Conservation (phyloP, 2,329 filamentous ascomycete genomes). For the Sphaerulina vaccinii region DNA sequence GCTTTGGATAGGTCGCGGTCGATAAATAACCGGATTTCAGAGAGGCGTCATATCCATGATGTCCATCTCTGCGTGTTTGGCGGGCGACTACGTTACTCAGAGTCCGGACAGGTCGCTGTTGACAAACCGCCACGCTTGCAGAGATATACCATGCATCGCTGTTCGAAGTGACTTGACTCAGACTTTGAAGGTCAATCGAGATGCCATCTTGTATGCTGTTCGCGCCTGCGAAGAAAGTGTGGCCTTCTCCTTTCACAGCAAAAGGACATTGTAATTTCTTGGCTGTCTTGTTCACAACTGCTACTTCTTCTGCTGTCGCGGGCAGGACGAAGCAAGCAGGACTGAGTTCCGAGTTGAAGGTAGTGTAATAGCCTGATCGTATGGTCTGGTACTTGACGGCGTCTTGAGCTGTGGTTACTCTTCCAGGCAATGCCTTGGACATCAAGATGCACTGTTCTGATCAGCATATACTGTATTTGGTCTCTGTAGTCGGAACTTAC, state of each 20-base stretch:
- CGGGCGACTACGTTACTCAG: no score
- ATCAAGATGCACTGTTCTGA: neutral
- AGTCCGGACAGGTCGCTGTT: no score
- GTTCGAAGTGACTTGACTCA: conserved; percentile 21
- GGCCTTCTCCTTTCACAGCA: conserved; percentile 34
- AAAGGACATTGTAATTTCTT: conserved; percentile 26
- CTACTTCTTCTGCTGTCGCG: conserved; percentile 13
- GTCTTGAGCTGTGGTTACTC: neutral
- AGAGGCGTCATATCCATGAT: no score
- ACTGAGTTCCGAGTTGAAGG: conserved; percentile 13
- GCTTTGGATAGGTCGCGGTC: no score
- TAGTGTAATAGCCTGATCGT: conserved; percentile 19
- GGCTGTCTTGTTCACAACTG: conserved; percentile 10
- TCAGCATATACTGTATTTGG: no score
- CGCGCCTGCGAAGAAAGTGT: conserved; percentile 26
- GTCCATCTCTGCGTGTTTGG: no score
- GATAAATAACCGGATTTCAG: no score
- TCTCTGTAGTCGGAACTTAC: no score
- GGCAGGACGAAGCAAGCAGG: conserved; percentile 24
- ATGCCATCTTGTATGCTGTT: conserved; percentile 32
- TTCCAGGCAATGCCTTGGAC: neutral
- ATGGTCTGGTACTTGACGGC: neutral
- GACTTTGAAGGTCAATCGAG: conserved; percentile 26
- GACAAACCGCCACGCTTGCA: no score
- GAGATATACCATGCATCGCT: no score